These are phyloP conservation scores for Cyclotella sp. DNA, from an alignment of 108 stramenopile genomes.

Conservation along the genomic window DNA sequence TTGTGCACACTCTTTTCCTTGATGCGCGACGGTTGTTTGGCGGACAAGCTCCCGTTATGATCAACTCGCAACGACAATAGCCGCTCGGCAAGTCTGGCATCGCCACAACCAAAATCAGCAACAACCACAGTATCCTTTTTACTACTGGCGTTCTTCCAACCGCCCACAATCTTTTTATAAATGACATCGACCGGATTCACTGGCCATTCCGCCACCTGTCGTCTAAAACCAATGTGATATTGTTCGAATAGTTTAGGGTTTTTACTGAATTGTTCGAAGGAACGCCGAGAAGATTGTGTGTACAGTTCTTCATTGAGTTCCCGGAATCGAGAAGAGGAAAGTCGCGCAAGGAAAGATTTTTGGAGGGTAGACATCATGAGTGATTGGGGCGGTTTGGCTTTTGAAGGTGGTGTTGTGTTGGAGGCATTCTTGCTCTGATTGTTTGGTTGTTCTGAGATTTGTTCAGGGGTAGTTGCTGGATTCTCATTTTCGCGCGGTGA, in stretches of 20 bases:
- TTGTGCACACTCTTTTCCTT: constrained; percentile 14
- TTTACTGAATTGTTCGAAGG: constrained; percentile 78
- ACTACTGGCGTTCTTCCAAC: constrained; percentile 28
- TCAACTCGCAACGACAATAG: constrained; percentile 49
- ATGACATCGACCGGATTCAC: constrained; percentile 97
- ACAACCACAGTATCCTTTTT: constrained; percentile 50
- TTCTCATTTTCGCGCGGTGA: background rate
- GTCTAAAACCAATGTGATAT: constrained; percentile 97
- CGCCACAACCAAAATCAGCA: constrained; percentile 99
- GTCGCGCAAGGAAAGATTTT: constrained; percentile 71
- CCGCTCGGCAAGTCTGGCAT: constrained; percentile 90
- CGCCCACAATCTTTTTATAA: constrained; percentile 66
- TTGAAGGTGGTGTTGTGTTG: background rate
- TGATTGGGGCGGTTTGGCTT: constrained; percentile 28
- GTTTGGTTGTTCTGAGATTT: constrained; percentile 1
- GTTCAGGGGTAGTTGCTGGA: background rate
- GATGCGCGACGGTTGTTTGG: constrained; percentile 18
- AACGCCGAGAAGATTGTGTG: constrained; percentile 78
- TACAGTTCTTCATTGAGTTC: constrained; percentile 98
- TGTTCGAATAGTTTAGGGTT: constrained; percentile 95
- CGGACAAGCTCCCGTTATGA: constrained; percentile 11
- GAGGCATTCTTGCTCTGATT: background rate
- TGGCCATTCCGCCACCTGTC: constrained; percentile 96
- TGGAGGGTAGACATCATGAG: constrained; percentile 59
- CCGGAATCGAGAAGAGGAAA: constrained; percentile 96